Base-by-base conservation (phyloP, 177 flowering plant species). In the Telopea speciosissima region DNA sequence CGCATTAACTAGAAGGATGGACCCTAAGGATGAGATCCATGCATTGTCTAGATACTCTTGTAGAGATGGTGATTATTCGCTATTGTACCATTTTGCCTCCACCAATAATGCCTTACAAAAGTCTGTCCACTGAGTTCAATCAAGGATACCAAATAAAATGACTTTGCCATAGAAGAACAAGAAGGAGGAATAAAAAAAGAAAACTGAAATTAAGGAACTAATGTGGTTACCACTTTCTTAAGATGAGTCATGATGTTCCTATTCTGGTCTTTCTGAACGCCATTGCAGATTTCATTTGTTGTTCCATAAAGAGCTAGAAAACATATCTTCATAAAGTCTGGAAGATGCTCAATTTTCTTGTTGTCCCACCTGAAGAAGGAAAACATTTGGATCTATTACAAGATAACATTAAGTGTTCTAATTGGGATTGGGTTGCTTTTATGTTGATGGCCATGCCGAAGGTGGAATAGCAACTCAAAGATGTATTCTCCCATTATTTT, bases 281-380 rank as follows among this genome's bases (percentile, higher is more conserved):
- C 61, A 33, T 40, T 60, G 8, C 31, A 31, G 13, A 69, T 33
- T 22, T 69, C 65, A 24, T 69, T 40, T 10, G 11, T 60, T 0
- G 31, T 69, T 28, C 58, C 61, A 28, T 58, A 61, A 14, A 69
- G 10, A 3, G 72, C 65, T 3, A 61, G 9, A 28, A 45, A 67
- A 52, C 69, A 67, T 23, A 67, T 22, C 36, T 67, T 67, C 63
- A 68, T 68, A 28, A 11, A 69, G 56, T 69, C 17, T 5, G 65
- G 72, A 19, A 69, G 72, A 12, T 33, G 10, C 10, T 69, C 72
- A 24, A 69, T 21, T 12, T 3, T n/a, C 1, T 33, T 59, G 22
- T 21, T 12, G 7, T 69, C 72, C 72, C 72, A 69, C 23, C 72
- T 68, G 49, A 25, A 26, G 19, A 49, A 12, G 19, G 17, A 49